A percentile compares a stretch with the other conserved stretches of the same genome.
Evolutionary conservation across 495 filamentous ascomycete species (phyloP).

Genomic region (Chaetomium tenue): DNA sequence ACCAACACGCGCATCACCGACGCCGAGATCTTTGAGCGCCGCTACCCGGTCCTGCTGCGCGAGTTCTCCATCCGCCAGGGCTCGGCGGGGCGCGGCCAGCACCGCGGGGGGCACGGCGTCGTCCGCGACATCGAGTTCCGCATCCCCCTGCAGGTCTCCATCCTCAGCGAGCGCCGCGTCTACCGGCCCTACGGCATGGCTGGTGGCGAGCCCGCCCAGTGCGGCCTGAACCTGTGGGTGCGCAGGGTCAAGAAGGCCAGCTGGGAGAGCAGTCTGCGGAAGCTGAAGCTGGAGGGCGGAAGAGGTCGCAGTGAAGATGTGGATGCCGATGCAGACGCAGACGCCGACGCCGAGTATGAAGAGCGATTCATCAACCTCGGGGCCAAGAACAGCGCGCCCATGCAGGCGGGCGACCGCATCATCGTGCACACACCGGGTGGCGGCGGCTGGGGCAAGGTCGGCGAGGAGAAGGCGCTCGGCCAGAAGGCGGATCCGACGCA

Average conservation of each 20-base stretch:
- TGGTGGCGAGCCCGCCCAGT: conserved; percentile 77
- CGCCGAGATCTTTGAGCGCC: conserved; percentile 88
- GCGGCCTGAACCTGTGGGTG: conserved; percentile 86
- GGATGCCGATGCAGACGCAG: conserved; percentile 21
- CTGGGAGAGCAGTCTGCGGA: conserved; percentile 44
- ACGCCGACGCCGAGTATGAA: conserved; percentile 46
- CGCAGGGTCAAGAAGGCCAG: conserved; percentile 58
- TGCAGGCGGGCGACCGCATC: conserved; percentile 83
- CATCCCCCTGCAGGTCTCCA: conserved; percentile 81
- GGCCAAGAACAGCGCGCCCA: conserved; percentile 88
- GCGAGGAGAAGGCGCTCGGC: conserved; percentile 49
- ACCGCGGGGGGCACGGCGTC: conserved; percentile 86
- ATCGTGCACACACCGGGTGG: conserved; percentile 71
- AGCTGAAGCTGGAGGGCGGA: conserved; percentile 32
- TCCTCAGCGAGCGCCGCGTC: conserved; percentile 82
- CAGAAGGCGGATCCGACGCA: conserved; percentile 53
- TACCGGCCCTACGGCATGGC: conserved; percentile 85
- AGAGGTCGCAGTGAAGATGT: conserved; percentile 30
- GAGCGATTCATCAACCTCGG: conserved; percentile 78
- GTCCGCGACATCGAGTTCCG: conserved; percentile 93
- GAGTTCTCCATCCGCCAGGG: conserved; percentile 74
- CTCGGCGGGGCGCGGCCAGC: conserved; percentile 69
- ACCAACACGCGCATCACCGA: conserved; percentile 99
- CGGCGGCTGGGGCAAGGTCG: conserved; percentile 67
- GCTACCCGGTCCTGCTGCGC: conserved; percentile 84